Percentiles rank a stretch among this genome's conserved stretches.
Evolutionary conservation across 129 eudicot species (phyloP).

Genomic region (Pseudognaphalium luteoalbum): DNA sequence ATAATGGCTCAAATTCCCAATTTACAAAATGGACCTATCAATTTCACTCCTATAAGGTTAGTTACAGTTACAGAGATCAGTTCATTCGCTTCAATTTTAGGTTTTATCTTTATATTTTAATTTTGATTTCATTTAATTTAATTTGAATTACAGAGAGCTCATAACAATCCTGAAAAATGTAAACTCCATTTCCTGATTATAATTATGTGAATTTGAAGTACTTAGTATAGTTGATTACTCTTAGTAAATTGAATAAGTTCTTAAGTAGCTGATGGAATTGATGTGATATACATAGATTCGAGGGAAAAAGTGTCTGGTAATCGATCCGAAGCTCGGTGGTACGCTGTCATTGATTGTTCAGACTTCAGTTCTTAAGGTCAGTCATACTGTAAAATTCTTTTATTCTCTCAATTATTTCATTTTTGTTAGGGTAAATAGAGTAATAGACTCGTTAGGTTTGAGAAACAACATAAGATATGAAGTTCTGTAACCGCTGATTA

Average conservation of each 20-base stretch:
- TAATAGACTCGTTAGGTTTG: neutral
- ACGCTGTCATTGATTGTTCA: slow-evolving; percentile 74
- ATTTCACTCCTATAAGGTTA: slow-evolving; percentile 76
- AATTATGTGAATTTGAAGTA: neutral
- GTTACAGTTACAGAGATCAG: neutral
- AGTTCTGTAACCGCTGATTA: slow-evolving; percentile 4
- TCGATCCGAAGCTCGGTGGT: slow-evolving; percentile 93
- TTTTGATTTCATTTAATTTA: slow-evolving; percentile 6
- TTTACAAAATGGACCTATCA: slow-evolving; percentile 79
- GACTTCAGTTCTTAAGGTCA: slow-evolving; percentile 84
- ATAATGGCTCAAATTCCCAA: slow-evolving; percentile 92
- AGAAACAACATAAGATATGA: slow-evolving; percentile 5
- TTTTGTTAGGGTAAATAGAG: neutral
- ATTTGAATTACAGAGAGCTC: slow-evolving; percentile 63
- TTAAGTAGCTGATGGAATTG: no score
- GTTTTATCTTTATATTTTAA: neutral
- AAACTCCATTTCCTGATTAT: neutral
- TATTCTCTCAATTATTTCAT: neutral
- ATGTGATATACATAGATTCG: slow-evolving; percentile 56
- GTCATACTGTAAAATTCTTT: neutral
- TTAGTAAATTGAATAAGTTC: no score
- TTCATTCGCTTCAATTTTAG: neutral
- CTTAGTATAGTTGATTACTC: neutral
- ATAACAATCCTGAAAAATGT: slow-evolving; percentile 58
- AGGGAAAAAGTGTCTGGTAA: slow-evolving; percentile 89